phyloP scores from a whole-genome alignment of 2,329 filamentous ascomycete genomes.

The Colletotrichum sp. region DNA sequence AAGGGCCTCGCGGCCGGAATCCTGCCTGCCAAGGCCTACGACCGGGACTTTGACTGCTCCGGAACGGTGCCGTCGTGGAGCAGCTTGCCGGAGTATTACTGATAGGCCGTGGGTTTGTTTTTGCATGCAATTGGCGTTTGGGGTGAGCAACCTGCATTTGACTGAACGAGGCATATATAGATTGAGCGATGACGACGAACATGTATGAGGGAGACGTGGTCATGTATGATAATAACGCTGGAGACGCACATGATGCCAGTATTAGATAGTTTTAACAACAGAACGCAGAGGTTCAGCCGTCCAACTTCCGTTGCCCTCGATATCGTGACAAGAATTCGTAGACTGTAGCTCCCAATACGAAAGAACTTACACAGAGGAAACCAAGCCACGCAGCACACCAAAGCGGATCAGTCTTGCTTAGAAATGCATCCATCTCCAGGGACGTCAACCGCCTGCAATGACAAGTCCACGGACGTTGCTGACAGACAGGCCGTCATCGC shows the following conservation, averaged over 20 bases:
- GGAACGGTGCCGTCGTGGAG: constrained; percentile 58
- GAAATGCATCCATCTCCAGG: neutral
- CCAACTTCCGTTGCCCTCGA: neutral
- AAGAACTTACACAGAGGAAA: neutral
- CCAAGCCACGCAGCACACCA: neutral
- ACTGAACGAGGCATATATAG: neutral
- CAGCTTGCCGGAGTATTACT: constrained; percentile 56
- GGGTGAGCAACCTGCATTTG: neutral
- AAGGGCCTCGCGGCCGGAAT: constrained; percentile 78
- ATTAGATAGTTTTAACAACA: neutral
- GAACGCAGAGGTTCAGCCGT: neutral
- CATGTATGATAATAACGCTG: constrained; percentile 8
- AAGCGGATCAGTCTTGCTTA: neutral
- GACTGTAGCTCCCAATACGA: too few species aligned
- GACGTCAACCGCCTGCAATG: neutral
- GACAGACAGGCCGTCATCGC: neutral
- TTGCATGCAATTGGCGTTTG: constrained; percentile 4
- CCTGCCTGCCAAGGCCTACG: constrained; percentile 76
- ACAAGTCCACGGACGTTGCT: neutral
- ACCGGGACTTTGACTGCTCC: constrained; percentile 72
- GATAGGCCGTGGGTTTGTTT: constrained; percentile 2
- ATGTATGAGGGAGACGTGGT: neutral
- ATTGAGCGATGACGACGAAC: neutral
- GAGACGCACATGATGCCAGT: neutral
- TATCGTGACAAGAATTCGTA: neutral